Conservation (phyloP, 2,329 filamentous ascomycete genomes). For the Curvularia lunata region DNA sequence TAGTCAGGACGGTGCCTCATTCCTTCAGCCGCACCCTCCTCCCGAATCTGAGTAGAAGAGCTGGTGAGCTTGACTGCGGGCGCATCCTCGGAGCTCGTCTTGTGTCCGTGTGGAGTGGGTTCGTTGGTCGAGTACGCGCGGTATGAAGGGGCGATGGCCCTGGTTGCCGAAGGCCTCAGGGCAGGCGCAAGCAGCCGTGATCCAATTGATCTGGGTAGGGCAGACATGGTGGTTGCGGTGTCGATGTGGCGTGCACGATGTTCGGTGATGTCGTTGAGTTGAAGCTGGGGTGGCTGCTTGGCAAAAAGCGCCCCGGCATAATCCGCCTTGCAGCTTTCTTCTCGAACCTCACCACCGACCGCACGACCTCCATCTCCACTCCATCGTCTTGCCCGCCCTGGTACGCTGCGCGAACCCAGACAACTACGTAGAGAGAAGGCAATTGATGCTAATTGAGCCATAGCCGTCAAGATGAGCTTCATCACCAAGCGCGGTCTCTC, state of each 20-base stretch:
- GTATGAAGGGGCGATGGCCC: slow-evolving; percentile 33
- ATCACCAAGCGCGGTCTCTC: slow-evolving; percentile 89
- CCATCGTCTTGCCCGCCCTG: slow-evolving; percentile 47
- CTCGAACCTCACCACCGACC: slow-evolving; percentile 39
- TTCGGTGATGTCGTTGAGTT: slow-evolving; percentile 31
- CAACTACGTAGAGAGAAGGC: slow-evolving; percentile 16
- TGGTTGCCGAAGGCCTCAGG: slow-evolving; percentile 35
- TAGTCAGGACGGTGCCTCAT: slow-evolving; percentile 80
- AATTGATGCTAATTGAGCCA: slow-evolving; percentile 48
- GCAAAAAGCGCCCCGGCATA: slow-evolving; percentile 31
- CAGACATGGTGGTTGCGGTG: slow-evolving; percentile 47
- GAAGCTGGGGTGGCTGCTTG: slow-evolving; percentile 27
- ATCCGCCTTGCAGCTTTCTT: slow-evolving; percentile 40
- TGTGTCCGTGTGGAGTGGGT: slow-evolving; percentile 24
- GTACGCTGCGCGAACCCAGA: slow-evolving; percentile 32
- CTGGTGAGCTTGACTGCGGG: slow-evolving; percentile 42
- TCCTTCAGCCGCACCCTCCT: slow-evolving; percentile 58
- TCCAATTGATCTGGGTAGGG: slow-evolving; percentile 50
- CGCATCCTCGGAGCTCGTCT: slow-evolving; percentile 47
- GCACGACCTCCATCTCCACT: slow-evolving; percentile 42
- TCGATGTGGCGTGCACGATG: slow-evolving; percentile 22
- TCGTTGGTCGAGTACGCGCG: slow-evolving; percentile 44
- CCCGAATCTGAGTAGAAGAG: slow-evolving; percentile 59
- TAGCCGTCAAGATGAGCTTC: slow-evolving; percentile 82
- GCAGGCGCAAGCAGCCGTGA: slow-evolving; percentile 49